These are phyloP conservation scores for Macrolepiota albuminosa DNA, from an alignment of 768 basidiomycete genomes.

Conservation along the genomic window DNA sequence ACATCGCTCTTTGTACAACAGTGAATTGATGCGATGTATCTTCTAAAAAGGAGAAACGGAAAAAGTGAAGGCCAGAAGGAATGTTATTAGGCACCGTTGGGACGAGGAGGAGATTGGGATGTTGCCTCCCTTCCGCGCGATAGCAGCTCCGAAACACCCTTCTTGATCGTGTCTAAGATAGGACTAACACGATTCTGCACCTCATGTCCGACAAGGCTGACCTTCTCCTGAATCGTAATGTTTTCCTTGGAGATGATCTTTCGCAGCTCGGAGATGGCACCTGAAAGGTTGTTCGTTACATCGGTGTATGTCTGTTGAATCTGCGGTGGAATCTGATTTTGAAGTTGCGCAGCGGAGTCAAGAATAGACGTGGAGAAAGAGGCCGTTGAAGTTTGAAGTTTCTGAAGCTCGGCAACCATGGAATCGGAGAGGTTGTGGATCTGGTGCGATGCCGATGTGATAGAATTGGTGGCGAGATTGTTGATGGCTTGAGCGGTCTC, in stretches of 20 bases:
- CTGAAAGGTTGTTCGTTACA: slow-evolving; percentile 37
- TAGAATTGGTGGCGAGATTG: slow-evolving; percentile 51
- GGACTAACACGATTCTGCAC: slow-evolving; percentile 60
- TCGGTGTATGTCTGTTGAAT: slow-evolving; percentile 57
- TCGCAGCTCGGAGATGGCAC: slow-evolving; percentile 49
- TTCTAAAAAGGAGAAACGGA: not conserved
- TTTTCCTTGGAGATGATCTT: slow-evolving; percentile 49
- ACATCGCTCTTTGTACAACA: not conserved
- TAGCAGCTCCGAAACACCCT: slow-evolving; percentile 36
- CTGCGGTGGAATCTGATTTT: slow-evolving; percentile 49
- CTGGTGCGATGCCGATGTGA: slow-evolving; percentile 48
- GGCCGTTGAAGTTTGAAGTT: slow-evolving; percentile 55
- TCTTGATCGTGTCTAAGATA: slow-evolving; percentile 47
- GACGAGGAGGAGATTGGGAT: not conserved
- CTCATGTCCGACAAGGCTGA: slow-evolving; percentile 47
- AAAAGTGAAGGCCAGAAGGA: not conserved
- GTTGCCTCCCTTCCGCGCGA: slow-evolving; percentile 20
- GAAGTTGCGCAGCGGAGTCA: slow-evolving; percentile 32
- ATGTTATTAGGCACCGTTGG: not conserved
- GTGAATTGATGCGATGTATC: not conserved
- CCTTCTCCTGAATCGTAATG: slow-evolving; percentile 59
- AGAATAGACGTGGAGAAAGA: slow-evolving; percentile 42
- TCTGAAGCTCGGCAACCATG: slow-evolving; percentile 64
- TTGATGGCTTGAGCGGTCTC: slow-evolving; percentile 64
- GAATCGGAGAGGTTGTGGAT: slow-evolving; percentile 58